phyloP scores from a whole-genome alignment of 2,329 filamentous ascomycete species.

The Passalora sequoiae region DNA sequence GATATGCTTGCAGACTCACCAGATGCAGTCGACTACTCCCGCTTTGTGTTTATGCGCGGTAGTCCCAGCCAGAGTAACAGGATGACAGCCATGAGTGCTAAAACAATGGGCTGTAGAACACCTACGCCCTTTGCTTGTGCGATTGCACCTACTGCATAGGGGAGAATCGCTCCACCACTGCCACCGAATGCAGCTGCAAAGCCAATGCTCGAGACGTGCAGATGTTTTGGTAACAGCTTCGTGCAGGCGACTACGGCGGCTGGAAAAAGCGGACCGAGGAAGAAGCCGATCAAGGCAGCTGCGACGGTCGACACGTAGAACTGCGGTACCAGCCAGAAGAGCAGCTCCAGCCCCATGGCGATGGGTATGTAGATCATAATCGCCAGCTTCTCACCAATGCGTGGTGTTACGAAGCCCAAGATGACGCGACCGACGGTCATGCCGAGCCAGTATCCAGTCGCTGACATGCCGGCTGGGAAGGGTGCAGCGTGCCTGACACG shows the following conservation, averaged over 20 bases:
- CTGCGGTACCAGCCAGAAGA: conserved; percentile 77
- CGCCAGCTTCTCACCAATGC: conserved; percentile 63
- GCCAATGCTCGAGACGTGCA: conserved; percentile 75
- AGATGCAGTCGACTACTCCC: conserved; percentile 27
- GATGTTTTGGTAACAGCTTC: conserved; percentile 64
- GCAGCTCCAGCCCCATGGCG: conserved; percentile 59
- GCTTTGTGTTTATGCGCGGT: conserved; percentile 44
- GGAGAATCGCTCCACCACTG: conserved; percentile 63
- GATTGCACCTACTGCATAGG: conserved; percentile 62
- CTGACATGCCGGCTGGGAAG: conserved; percentile 69
- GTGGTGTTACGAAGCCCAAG: conserved; percentile 70
- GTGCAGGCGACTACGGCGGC: conserved; percentile 68
- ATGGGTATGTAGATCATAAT: conserved; percentile 58
- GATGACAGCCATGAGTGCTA: conserved; percentile 50
- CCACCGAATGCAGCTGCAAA: conserved; percentile 76
- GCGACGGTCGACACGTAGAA: conserved; percentile 70
- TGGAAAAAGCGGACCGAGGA: conserved; percentile 74
- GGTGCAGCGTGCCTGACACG: conserved; percentile 61
- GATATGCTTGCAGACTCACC: no score
- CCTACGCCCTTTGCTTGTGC: conserved; percentile 57
- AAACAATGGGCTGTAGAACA: conserved; percentile 56
- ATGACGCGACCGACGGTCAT: conserved; percentile 68
- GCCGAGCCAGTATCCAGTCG: conserved; percentile 80
- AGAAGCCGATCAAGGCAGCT: conserved; percentile 69
- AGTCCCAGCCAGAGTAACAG: conserved; percentile 49